Base-by-base conservation (phyloP, 2,329 filamentous ascomycete genomes). In the Fulvia fulva region DNA sequence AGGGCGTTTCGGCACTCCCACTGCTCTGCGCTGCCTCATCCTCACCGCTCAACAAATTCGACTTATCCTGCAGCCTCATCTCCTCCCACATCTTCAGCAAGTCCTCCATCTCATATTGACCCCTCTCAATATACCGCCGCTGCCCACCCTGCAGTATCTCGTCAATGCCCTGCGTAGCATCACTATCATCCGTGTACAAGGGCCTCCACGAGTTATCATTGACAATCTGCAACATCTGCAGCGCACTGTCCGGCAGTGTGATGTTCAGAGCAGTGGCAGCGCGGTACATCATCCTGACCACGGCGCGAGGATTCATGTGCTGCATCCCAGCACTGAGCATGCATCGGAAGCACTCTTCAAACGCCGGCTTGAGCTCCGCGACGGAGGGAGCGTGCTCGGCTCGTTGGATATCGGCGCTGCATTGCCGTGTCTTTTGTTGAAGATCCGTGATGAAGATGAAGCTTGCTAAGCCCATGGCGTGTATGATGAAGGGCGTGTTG, bases 201-300 rank as follows among this genome's bases (percentile, higher is more conserved):
- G 37, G 41, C 41, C 43, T 4, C 26, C 41, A 41, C 5, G 32
- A 32, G 8, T 32, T 55, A 3, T 32, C 52, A 9, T 28, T 30
- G 23, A 46, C 21, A 5, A 55, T 16, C 52, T 44, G 19, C 34
- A 21, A 19, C 22, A 46, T 21, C 21, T 55, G 9, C 8, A 11
- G 8, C n/a, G 28, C 41, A 23, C 19, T 37, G 12, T 23, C 88
- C 1, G 55, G 55, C 14, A 57, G 23, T 2, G 5, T 23, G 16
- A 45, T n/a, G 19, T 57, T 25, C 9, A 57, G 9, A 5, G 8
- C 45, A 4, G 16, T 21, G 6, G 47, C 46, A 25, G 55, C 43
- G 23, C 16, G 32, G 21, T 11, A 21, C 7, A 62, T n/a, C 53
- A 62, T 56, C 1, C 56, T 25, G 1, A 50, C 57, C 44, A 62